A percentile compares a stretch with the other conserved stretches of the same genome.
These are phyloP conservation scores for Fraxinus americana DNA, from an alignment of 257 asterid species.

Conservation along the genomic window DNA sequence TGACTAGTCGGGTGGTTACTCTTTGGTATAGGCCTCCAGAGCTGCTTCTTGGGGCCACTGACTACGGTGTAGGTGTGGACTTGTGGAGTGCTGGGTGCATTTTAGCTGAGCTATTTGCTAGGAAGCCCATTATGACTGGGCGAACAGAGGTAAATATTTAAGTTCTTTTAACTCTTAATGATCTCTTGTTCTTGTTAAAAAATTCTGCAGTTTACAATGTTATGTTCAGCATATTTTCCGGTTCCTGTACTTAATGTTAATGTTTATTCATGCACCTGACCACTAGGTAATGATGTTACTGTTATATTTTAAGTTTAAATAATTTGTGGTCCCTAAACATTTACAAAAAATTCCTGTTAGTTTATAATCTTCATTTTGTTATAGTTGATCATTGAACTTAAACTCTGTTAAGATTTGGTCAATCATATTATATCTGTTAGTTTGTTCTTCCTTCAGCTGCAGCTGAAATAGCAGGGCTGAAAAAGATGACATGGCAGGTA, in stretches of 20 bases:
- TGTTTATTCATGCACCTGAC: not conserved
- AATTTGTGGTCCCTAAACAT: too few relatives aligned
- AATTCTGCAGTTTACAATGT: not conserved
- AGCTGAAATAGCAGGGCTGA: too few relatives aligned
- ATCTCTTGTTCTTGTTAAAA: not conserved
- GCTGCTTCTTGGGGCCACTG: slow-evolving; percentile 88
- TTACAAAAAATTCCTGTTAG: too few relatives aligned
- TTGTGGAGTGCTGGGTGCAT: slow-evolving; percentile 98
- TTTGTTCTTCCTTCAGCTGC: too few relatives aligned
- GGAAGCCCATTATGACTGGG: slow-evolving; percentile 99
- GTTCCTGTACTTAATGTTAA: not conserved
- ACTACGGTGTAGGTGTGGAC: slow-evolving; percentile 78
- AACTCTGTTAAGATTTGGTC: too few relatives aligned
- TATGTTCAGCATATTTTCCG: not conserved
- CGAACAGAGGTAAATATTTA: slow-evolving; percentile 71
- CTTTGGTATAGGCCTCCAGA: slow-evolving; percentile 97
- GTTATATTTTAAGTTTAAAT: too few relatives aligned
- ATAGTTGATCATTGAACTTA: too few relatives aligned
- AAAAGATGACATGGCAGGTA: too few relatives aligned
- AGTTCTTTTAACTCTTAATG: slow-evolving; percentile 9
- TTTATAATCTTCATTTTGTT: too few relatives aligned
- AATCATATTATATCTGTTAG: too few relatives aligned
- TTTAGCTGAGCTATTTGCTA: slow-evolving; percentile 86
- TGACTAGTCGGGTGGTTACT: slow-evolving; percentile 96
- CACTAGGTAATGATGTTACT: too few relatives aligned